Conservation (phyloP, 441 rosid genomes). For the Erodium trifolium region DNA sequence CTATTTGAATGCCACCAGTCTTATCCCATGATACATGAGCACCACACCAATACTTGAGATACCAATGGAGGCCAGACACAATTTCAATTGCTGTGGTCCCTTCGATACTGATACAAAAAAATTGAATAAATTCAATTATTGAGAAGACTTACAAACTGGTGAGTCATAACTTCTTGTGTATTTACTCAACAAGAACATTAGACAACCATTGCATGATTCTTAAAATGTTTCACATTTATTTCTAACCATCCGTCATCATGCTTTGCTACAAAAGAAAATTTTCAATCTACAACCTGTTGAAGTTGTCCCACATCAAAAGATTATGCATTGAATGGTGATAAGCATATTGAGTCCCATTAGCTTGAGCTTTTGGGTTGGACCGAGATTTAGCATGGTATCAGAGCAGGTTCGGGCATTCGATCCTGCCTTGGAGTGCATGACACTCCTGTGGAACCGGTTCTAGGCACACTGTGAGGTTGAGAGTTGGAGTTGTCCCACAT, state of each 20-base stretch:
- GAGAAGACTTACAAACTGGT: not conserved
- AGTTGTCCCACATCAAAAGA: too few relatives aligned
- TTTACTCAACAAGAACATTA: not conserved
- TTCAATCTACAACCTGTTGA: not conserved
- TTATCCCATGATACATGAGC: slow-evolving; percentile 97
- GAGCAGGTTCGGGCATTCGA: too few relatives aligned
- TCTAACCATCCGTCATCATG: not conserved
- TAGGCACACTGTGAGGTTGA: too few relatives aligned
- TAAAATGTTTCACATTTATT: not conserved
- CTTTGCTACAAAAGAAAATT: not conserved
- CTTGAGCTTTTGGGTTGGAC: too few relatives aligned
- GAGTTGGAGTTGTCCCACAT: too few relatives aligned
- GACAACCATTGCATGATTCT: not conserved
- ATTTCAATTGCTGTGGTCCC: slow-evolving; percentile 88
- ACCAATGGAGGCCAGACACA: slow-evolving; percentile 94
- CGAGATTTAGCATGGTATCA: too few relatives aligned
- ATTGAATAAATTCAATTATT: not conserved
- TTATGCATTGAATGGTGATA: too few relatives aligned
- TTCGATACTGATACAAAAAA: slow-evolving; percentile 40
- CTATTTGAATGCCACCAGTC: slow-evolving; percentile 83
- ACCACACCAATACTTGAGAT: slow-evolving; percentile 72
- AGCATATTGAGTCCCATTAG: too few relatives aligned
- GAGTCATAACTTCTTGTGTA: not conserved
- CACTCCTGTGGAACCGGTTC: too few relatives aligned
- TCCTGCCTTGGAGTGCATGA: too few relatives aligned